Evolutionary conservation across 352 stramenopile genomes (phyloP).

Genomic region (Thalassiosira hispida): DNA sequence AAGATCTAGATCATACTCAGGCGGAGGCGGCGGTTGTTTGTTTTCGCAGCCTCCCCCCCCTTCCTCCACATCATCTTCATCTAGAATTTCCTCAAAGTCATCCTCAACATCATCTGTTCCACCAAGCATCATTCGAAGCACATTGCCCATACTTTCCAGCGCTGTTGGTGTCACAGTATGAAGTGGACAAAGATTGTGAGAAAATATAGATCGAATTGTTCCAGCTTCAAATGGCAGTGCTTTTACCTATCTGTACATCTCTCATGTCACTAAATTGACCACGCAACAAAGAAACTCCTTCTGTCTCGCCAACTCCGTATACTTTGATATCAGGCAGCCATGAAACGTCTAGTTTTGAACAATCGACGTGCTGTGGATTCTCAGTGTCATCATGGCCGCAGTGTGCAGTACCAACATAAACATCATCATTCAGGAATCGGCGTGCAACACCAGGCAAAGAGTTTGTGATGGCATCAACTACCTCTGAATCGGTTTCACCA

Average conservation of each 20-base stretch:
- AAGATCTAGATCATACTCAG: constrained; percentile 21
- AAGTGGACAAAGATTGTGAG: background rate
- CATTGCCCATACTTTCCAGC: constrained; percentile 46
- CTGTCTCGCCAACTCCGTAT: constrained; percentile 31
- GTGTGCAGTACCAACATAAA: constrained; percentile 37
- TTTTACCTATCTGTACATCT: constrained; percentile 56
- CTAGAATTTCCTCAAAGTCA: constrained; percentile 41
- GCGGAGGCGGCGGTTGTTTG: constrained; percentile 18
- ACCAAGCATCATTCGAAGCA: constrained; percentile 46
- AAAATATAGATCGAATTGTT: background rate
- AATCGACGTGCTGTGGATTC: constrained; percentile 29
- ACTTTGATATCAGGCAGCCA: constrained; percentile 55
- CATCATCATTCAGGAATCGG: constrained; percentile 38
- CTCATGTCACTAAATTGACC: constrained; percentile 52
- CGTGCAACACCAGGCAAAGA: constrained; percentile 41
- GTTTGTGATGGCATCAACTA: constrained; percentile 42
- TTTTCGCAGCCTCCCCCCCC: constrained; percentile 4
- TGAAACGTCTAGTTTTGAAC: constrained; percentile 44
- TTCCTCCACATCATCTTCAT: constrained; percentile 18
- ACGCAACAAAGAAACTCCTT: constrained; percentile 43
- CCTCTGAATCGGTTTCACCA: constrained; percentile 29
- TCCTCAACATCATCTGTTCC: constrained; percentile 37
- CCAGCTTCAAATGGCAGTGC: background rate
- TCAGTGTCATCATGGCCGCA: constrained; percentile 45
- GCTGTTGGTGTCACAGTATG: constrained; percentile 15